phyloP scores from a whole-genome alignment of 2,329 filamentous ascomycete species.

The Apiospora sp. region DNA sequence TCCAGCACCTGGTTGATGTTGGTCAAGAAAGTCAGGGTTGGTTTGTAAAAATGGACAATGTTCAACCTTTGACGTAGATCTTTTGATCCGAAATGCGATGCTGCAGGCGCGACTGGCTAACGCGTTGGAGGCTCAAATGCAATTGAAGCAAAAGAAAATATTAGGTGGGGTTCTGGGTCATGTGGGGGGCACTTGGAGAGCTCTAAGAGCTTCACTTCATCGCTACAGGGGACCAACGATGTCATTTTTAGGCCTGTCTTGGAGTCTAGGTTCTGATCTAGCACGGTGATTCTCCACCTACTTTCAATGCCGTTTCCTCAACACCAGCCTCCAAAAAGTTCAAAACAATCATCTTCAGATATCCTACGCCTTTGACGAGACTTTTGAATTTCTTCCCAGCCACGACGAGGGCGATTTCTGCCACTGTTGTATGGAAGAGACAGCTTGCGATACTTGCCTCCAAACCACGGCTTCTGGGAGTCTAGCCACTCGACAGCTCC shows the following conservation, averaged over 20 bases:
- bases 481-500: not conserved
- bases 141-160: constrained; percentile 1
- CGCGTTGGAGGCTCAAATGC: constrained; percentile 17
- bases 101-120: constrained; percentile 10
- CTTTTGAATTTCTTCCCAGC: no score
- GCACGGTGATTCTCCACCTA: not conserved
- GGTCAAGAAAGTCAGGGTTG: not conserved
- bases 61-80: not conserved
- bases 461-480: not conserved
- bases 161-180: constrained; percentile 6
- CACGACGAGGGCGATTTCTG: not conserved
- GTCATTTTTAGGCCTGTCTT: not conserved
- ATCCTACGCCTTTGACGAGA: not conserved
- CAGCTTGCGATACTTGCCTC: not conserved
- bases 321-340: not conserved
- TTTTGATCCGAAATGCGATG: not conserved
- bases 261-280: not conserved
- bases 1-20: not conserved
- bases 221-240: constrained; percentile 14
- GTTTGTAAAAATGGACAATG: not conserved
- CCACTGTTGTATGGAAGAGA: not conserved
- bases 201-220: not conserved
- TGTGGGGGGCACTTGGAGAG: constrained; percentile 6
- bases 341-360: not conserved
- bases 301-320: not conserved